Evolutionary conservation across 768 basidiomycete genomes (phyloP).

Genomic region (Ramaria sp.): DNA sequence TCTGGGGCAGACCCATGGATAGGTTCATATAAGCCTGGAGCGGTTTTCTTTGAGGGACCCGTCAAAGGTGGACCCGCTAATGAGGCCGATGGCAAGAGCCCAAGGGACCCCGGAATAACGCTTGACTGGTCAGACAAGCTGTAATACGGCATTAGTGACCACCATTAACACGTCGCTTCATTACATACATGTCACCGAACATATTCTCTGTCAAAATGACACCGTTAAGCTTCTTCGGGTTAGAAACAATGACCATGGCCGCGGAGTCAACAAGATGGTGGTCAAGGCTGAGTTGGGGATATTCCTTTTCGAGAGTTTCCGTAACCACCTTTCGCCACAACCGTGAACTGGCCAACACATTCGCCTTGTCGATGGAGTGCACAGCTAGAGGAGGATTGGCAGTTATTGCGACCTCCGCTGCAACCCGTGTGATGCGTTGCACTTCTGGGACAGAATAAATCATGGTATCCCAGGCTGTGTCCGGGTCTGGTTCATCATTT

Average conservation of each 20-base stretch:
- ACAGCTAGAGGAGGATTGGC: conserved; percentile 77
- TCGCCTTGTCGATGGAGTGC: conserved; percentile 96
- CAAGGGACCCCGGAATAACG: conserved; percentile 95
- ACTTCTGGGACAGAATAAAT: conserved; percentile 88
- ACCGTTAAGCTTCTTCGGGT: conserved; percentile 88
- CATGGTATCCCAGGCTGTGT: conserved; percentile 86
- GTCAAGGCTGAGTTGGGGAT: conserved; percentile 76
- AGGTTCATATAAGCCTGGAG: conserved; percentile 89
- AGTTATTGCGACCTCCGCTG: conserved; percentile 81
- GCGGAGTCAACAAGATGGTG: conserved; percentile 95
- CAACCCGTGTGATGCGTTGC: conserved; percentile 89
- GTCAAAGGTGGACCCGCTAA: conserved; percentile 77
- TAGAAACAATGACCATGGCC: conserved; percentile 88
- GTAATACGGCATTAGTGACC: conserved; percentile 8
- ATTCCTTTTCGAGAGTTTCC: conserved; percentile 75
- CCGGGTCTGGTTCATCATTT: conserved; percentile 47
- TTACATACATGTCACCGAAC: conserved; percentile 90
- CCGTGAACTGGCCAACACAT: conserved; percentile 89
- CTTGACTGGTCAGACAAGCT: conserved; percentile 95
- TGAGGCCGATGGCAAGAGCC: conserved; percentile 91
- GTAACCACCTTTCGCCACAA: conserved; percentile 92
- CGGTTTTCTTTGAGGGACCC: conserved; percentile 44
- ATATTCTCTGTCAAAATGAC: conserved; percentile 92
- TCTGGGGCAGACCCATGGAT: conserved; percentile 94
- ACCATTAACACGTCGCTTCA: conserved; percentile 5